These are phyloP conservation scores for Firmiana major DNA, from an alignment of 345 rosid species.

Conservation along the genomic window DNA sequence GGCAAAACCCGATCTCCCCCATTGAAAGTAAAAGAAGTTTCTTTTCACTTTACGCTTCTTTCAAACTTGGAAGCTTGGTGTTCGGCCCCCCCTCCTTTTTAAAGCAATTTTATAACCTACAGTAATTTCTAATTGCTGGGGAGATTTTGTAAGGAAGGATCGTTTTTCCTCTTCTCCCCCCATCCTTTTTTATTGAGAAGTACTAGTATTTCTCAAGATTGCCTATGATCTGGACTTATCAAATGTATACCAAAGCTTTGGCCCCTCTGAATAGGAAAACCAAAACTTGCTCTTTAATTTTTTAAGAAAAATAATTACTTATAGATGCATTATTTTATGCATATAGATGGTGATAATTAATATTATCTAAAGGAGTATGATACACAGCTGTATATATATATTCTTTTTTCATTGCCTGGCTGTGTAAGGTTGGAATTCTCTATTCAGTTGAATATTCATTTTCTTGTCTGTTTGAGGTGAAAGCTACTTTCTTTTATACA, in stretches of 20 bases:
- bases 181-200: background rate
- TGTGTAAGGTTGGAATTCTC: background rate
- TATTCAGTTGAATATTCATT: background rate
- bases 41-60: slow-evolving; percentile 1
- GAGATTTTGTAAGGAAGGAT: background rate
- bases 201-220: background rate
- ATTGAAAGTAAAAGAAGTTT: background rate
- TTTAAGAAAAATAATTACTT: background rate
- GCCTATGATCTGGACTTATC: background rate
- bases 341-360: background rate
- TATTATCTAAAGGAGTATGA: background rate
- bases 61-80: background rate
- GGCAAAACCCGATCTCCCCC: background rate
- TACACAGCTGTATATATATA: background rate
- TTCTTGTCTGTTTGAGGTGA: background rate
- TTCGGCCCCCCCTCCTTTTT: too few species aligned
- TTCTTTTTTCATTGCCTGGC: background rate
- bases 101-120: too few species aligned
- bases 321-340: background rate
- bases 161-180: background rate
- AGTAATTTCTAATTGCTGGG: background rate
- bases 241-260: background rate
- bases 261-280: background rate
- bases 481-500: background rate
- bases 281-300: background rate